Base-by-base conservation (phyloP, 345 rosid genomes). In the Lumnitzera racemosa region DNA sequence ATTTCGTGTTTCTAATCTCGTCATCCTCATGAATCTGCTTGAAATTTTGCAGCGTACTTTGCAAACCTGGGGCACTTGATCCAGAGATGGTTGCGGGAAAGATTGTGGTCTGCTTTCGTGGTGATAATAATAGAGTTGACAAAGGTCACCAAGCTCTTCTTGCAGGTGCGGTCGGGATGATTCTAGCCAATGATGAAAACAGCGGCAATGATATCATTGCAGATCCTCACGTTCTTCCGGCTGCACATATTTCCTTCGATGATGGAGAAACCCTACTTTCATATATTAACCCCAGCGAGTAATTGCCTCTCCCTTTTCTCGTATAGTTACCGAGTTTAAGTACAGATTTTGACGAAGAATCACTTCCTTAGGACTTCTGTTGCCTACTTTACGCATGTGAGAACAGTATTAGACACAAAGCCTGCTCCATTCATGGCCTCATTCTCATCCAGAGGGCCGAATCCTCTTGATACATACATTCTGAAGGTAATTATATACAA, bases 131-230 rank as follows among this genome's bases (percentile, higher is more conserved):
- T 15, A 70, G 78, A 65, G 57, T 56, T 13, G 74, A 76, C 2
- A 68, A 74, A 25, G 84, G 86, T 2, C 20, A 24, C 0, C 55
- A 56, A 14, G 86, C 76, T 55, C 47, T 63, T 11, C 59, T 51
- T 13, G 82, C 78, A 0, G 86, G 88, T 0, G 94, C 85, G 0
- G 78, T 64, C 1, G 87, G 87, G 51, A 78, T 83, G 85, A 72
- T 83, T 55, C 64, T 81, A 23, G 74, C 65, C 1, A 83, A 86
- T 49, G 72, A 69, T 55, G 27, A 61, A 58, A 4, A 5, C 0
- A 56, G 17, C 11, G 81, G 69, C 15, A 65, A 70, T 20, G 75
- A 73, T 20, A 3, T 78, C 25, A 13, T 68, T 2, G 76, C 80
- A 0, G 73, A 76, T 24, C 25, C 78, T 43, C 80, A 78, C 20